Evolutionary conservation across 805 yeast genomes (phyloP).

Genomic region (Candida broadrunensis): DNA sequence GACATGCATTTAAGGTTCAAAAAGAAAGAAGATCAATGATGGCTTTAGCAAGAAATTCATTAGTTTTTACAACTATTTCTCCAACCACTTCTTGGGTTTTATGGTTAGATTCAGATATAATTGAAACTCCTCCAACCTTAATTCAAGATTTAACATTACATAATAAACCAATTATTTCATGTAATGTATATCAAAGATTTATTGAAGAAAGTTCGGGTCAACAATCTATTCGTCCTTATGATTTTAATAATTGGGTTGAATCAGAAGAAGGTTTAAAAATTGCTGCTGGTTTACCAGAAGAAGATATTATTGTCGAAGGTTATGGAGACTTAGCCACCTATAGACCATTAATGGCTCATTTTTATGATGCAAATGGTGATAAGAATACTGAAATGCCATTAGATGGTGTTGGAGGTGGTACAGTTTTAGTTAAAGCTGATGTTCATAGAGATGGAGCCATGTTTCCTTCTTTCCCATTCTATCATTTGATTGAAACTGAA

Average conservation of each 20-base stretch:
- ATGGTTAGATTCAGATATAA: conserved; percentile 94
- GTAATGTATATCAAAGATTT: conserved; percentile 89
- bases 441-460: conserved; percentile 99
- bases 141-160: conserved; percentile 86
- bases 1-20: conserved; percentile 86
- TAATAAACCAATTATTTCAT: conserved; percentile 83
- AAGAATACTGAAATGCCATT: conserved; percentile 68
- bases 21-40: conserved; percentile 84
- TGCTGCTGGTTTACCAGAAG: conserved; percentile 72
- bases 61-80: conserved; percentile 82
- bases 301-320: conserved; percentile 93
- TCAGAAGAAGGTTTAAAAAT: conserved; percentile 74
- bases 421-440: conserved; percentile 91
- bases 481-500: conserved; percentile 94
- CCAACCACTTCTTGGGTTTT: conserved; percentile 93
- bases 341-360: conserved; percentile 91
- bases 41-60: conserved; percentile 93
- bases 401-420: conserved; percentile 99
- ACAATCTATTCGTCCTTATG: conserved; percentile 77
- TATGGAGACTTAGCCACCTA: conserved; percentile 91
- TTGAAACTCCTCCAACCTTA: conserved; percentile 80
- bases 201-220: conserved; percentile 54
- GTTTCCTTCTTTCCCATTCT: conserved; percentile 98
- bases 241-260: conserved; percentile 94
- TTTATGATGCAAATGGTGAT: conserved; percentile 67